Conservation (phyloP, 2,329 filamentous ascomycete species). For the Botrytis sinoallii region DNA sequence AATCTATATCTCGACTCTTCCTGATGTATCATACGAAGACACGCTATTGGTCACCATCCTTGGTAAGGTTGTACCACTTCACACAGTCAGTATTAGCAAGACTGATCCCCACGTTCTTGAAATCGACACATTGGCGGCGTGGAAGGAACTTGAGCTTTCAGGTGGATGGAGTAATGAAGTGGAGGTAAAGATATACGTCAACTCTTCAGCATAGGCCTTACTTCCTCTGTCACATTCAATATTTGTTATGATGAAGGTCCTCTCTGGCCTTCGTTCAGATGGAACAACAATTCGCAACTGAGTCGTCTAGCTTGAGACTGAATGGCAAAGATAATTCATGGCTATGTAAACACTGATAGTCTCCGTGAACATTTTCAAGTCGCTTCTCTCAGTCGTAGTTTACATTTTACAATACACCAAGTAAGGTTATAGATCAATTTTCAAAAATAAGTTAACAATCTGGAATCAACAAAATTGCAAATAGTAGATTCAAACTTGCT, state of each 20-base stretch:
- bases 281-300: background rate
- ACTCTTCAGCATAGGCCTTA: conserved; percentile 8
- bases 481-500: background rate
- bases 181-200: conserved; percentile 48
- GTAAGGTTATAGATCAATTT: background rate
- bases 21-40: conserved; percentile 55
- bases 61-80: conserved; percentile 63
- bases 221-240: background rate
- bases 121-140: conserved; percentile 74
- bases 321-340: background rate
- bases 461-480: background rate
- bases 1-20: conserved; percentile 71
- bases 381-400: background rate
- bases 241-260: background rate
- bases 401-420: background rate
- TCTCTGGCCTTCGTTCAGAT: background rate
- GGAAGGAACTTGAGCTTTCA: conserved; percentile 68
- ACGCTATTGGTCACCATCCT: conserved; percentile 74
- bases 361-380: background rate
- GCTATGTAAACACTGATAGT: background rate
- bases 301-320: background rate
- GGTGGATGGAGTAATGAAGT: conserved; percentile 80
- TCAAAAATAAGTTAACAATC: background rate
- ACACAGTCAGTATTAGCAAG: conserved; percentile 60
- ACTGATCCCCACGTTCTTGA: conserved; percentile 62